Base-by-base conservation (phyloP, 805 yeast species). In the Saccharomyces eubayanus region DNA sequence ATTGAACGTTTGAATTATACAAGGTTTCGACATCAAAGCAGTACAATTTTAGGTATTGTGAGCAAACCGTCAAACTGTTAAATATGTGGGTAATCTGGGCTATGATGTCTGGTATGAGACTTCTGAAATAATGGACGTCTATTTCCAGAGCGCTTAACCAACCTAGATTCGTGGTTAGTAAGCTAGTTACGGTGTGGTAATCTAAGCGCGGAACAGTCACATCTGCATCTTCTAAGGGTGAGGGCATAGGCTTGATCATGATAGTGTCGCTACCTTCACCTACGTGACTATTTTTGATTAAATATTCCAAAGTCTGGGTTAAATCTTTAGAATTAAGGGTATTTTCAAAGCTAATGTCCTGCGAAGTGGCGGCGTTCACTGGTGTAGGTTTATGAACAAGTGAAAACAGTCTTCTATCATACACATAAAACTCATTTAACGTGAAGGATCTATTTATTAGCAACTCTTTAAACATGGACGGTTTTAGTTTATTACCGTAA, bases 401-500 rank as follows among this genome's bases (percentile, higher is more conserved):
- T 3, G 76, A 69, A 58, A 85, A 85, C 48, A 81, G 68, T 48
- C 82, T 74, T 64, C 84, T 79, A 65, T 86, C 89, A 67, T 76
- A 85, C 1, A 80, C 82, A 64, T 77, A 85, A 3, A 85, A 72
- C 55, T 83, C 86, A 51, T 71, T 72, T 30, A 16, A 21, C 11
- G 43, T 16, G 24, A 36, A 36, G 77, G 65, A 75, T 73, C 75
- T 74, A 53, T 11, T 52, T 48, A 57, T 53, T 29, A 55, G 46
- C 41, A 56, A 54, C 28, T 58, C 56, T 75, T 62, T 74, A 75
- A 64, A 72, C 78, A 64, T 28, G 59, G 58, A 52, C 21, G 55
- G 62, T 54, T 79, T 82, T 57, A 86, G 71, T 60, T 79, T 81
- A 48, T 80, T 75, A 0, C 91, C 91, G 64, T 78, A 83, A 0